Evolutionary conservation across 2,329 filamentous ascomycete species (phyloP).

Genomic region (Zalaria obscura): DNA sequence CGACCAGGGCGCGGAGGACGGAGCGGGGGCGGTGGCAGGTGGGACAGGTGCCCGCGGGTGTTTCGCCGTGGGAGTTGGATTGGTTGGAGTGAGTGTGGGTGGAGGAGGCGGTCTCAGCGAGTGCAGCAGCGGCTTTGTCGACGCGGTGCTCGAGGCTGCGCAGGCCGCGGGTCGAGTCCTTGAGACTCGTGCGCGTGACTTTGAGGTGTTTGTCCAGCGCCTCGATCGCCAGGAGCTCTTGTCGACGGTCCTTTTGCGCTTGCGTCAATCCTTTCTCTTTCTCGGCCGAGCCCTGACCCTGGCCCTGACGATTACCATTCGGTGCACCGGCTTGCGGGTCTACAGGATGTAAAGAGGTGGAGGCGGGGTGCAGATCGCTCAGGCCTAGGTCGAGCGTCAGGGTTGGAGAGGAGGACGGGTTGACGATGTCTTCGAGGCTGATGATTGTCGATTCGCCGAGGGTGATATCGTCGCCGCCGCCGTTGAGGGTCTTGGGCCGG

Average conservation of each 20-base stretch:
- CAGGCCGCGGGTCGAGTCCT: constrained; percentile 28
- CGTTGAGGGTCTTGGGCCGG: background rate
- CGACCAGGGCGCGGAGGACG: constrained; percentile 14
- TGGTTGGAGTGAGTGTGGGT: background rate
- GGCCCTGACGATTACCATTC: background rate
- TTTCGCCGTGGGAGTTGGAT: background rate
- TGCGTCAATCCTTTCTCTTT: constrained; percentile 15
- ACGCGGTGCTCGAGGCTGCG: constrained; percentile 25
- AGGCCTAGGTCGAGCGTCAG: constrained; percentile 9
- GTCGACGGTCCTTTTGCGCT: constrained; percentile 25
- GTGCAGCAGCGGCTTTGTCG: background rate
- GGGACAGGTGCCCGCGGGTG: background rate
- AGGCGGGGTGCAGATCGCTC: background rate
- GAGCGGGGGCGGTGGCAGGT: constrained; percentile 13
- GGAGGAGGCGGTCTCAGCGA: background rate
- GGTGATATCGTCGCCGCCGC: constrained; percentile 10
- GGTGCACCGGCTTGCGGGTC: background rate
- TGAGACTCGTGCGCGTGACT: constrained; percentile 25
- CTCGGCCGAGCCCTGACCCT: background rate
- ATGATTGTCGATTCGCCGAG: constrained; percentile 33
- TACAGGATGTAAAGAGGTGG: no score
- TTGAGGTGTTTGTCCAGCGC: constrained; percentile 26
- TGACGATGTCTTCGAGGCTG: constrained; percentile 31
- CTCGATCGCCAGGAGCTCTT: constrained; percentile 27
- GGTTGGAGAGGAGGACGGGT: constrained; percentile 13